A percentile compares a stretch with the other conserved stretches of the same genome.
phyloP scores from a whole-genome alignment of 192 early-diverging fungal genomes.

The Phlyctochytrium arcticum region DNA sequence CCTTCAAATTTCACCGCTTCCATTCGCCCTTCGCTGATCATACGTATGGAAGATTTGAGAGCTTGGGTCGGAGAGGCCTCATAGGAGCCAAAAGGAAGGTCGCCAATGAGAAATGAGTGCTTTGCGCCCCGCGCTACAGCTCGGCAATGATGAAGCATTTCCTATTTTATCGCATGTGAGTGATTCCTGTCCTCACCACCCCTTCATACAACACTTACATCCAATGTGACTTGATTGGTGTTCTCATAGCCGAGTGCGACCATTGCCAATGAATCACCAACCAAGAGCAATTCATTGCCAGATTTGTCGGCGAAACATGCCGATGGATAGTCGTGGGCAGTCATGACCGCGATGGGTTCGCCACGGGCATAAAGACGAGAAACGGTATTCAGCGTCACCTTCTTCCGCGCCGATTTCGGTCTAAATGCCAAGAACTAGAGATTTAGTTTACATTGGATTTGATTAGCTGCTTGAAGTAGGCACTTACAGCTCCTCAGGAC shows the following conservation, averaged over 20 bases:
- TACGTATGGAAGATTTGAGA: slow-evolving; percentile 71
- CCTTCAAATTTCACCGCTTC: slow-evolving; percentile 98
- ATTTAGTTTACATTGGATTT: neutral
- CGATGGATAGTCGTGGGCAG: slow-evolving; percentile 95
- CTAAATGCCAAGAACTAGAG: neutral
- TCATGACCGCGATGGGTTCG: slow-evolving; percentile 89
- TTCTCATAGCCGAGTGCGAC: slow-evolving; percentile 86
- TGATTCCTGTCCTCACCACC: neutral
- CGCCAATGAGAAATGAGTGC: slow-evolving; percentile 76
- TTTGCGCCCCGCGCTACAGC: slow-evolving; percentile 82
- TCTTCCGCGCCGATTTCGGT: slow-evolving; percentile 42
- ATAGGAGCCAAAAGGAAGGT: slow-evolving; percentile 89
- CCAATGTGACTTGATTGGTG: slow-evolving; percentile 82
- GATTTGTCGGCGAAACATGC: slow-evolving; percentile 76
- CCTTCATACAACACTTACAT: slow-evolving; percentile 63
- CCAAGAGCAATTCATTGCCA: slow-evolving; percentile 82
- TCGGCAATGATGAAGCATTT: slow-evolving; percentile 93
- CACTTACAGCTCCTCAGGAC: neutral
- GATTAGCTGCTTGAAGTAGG: neutral
- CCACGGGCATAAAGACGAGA: slow-evolving; percentile 63
- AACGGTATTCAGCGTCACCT: slow-evolving; percentile 85
- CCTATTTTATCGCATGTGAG: slow-evolving; percentile 43
- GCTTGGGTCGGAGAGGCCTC: slow-evolving; percentile 72
- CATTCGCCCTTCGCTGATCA: slow-evolving; percentile 83
- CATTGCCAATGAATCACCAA: slow-evolving; percentile 97